phyloP scores from a whole-genome alignment of 768 basidiomycete genomes.

The Boletales sp. region DNA sequence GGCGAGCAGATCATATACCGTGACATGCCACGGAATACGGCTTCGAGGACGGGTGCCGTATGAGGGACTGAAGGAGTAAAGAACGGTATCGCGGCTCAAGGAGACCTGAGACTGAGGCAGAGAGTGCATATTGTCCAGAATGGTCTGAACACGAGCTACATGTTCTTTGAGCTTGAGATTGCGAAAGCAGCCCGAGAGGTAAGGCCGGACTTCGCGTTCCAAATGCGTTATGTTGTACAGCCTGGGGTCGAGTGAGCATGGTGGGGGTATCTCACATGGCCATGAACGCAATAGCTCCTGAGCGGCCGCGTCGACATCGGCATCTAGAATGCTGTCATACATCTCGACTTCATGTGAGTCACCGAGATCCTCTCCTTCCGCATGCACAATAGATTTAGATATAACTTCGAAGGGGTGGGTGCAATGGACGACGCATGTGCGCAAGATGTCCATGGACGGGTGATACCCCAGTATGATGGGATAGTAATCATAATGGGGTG shows the following conservation, averaged over 20 bases:
- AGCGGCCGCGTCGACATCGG: neutral
- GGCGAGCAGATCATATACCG: neutral
- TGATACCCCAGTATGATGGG: neutral
- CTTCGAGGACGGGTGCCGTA: neutral
- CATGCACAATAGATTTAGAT: neutral
- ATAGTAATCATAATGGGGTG: conserved; percentile 1
- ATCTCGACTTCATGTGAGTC: too few relatives aligned
- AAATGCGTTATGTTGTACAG: neutral
- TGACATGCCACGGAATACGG: neutral
- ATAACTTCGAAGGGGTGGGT: neutral
- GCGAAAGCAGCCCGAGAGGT: neutral
- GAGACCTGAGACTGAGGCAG: too few relatives aligned
- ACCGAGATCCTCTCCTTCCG: too few relatives aligned
- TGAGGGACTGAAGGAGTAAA: neutral
- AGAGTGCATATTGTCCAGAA: neutral
- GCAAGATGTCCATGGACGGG: neutral
- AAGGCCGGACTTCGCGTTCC: neutral
- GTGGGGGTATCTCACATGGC: conserved; percentile 1
- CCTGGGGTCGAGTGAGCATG: neutral
- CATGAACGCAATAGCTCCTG: neutral
- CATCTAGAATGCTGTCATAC: neutral
- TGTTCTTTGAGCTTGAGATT: neutral
- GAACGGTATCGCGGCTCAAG: too few relatives aligned
- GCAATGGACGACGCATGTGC: neutral
- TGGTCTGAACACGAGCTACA: neutral